Base-by-base conservation (phyloP, 148 eudicot genomes). In the Fagopyrum homotropicum region DNA sequence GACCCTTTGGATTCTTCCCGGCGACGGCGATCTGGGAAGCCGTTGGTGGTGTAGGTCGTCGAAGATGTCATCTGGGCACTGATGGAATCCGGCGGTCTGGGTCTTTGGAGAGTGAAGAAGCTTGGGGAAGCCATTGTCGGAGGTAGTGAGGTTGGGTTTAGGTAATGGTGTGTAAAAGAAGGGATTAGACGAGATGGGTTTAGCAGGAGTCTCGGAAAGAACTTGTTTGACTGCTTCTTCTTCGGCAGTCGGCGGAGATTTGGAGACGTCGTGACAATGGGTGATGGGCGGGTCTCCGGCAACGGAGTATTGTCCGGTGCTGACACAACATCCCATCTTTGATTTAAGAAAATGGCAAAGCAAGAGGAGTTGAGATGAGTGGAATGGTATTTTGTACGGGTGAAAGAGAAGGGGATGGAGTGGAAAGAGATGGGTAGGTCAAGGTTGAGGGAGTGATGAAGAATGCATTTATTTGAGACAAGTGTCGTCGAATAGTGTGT, bases 201-300 rank as follows among this genome's bases (percentile, higher is more conserved):
- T 48, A 5, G 51, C 54, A 52, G 80, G 88, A 14, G 90, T 88
- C 54, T 90, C 96, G 0, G 96, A 81, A 60, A 91, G 88, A 45
- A 91, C 91, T 81, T 91, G 91, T 54, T 91, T 91, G 75, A 91
- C 93, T 1, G 89, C 80, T 77, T 87, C 90, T 70, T 87, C 92
- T 48, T 89, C 93, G 6, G 80, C 75, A 6, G 78, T 56, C 9
- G 92, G 88, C 7, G 88, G 87, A n/a, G 76, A 74, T 60, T 73
- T 80, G 71, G 78, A 82, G 10, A 3, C 68, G 43, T 80, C 75
- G 45, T 7, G 26, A 14, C 44, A 48, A 19, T 22, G 17, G 47
- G 5, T 69, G 73, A 29, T 61, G 14, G 68, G 3, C 68, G 68
- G 68, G 43, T 40, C 68, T 61, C 29, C 15, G 11, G 35, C 22